Evolutionary conservation across 257 asterid species (phyloP).

Genomic region (Asclepias syriaca): DNA sequence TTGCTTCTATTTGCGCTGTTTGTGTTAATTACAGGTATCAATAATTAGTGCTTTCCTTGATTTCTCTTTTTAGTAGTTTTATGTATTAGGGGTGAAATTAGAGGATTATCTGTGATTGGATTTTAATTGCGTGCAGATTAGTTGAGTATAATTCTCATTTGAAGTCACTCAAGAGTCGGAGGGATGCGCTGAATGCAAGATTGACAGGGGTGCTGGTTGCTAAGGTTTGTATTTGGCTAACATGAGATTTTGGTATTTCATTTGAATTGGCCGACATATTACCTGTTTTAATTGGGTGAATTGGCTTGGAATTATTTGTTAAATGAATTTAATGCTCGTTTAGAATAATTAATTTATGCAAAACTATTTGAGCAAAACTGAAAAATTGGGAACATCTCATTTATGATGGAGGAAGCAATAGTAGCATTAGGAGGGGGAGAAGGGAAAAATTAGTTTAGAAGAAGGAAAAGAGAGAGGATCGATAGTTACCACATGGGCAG

Average conservation of each 20-base stretch:
- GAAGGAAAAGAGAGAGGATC: background rate
- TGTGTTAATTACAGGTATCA: constrained; percentile 83
- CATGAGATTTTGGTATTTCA: background rate
- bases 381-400: background rate
- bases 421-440: background rate
- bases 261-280: too few relatives aligned
- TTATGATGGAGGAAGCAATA: background rate
- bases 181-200: constrained; percentile 63
- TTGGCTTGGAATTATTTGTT: background rate
- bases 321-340: background rate
- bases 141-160: constrained; percentile 50
- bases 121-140: constrained; percentile 45
- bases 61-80: background rate
- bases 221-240: constrained; percentile 44
- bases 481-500: background rate
- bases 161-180: constrained; percentile 56
- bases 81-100: background rate
- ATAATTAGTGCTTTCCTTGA: background rate
- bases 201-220: constrained; percentile 79
- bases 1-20: constrained; percentile 72
- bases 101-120: background rate
- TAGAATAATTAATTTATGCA: background rate
- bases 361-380: background rate
- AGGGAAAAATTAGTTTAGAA: background rate
- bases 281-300: background rate